Conservation (phyloP, 164 flowering plant genomes). For the Umbilicus rupestris region DNA sequence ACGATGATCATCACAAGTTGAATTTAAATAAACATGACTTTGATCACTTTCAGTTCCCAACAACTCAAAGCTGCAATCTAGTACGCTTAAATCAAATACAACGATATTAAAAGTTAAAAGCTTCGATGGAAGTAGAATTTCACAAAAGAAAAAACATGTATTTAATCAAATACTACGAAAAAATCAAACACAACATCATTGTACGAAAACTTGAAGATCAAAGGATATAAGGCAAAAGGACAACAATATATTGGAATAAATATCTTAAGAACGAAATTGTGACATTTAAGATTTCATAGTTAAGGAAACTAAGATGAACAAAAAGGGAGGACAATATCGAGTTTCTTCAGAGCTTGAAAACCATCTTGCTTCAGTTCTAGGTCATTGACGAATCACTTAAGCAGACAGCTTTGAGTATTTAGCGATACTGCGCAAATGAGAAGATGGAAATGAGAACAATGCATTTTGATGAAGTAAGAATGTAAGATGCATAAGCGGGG, state of each 20-base stretch:
- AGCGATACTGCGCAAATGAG: conserved; percentile 23
- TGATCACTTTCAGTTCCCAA: not conserved
- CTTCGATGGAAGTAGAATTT: not conserved
- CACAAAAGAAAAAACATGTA: not conserved
- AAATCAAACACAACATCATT: too few relatives aligned
- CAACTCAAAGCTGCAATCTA: not conserved
- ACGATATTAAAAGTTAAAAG: not conserved
- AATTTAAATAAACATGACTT: not conserved
- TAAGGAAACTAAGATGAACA: not conserved
- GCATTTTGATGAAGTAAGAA: not conserved
- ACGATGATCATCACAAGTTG: not conserved
- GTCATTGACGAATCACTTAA: not conserved
- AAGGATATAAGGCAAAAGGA: not conserved
- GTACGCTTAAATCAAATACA: not conserved
- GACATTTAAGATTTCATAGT: not conserved
- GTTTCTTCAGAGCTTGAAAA: not conserved
- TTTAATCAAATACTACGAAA: not conserved
- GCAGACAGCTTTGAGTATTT: not conserved
- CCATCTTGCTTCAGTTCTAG: not conserved
- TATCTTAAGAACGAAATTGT: not conserved
- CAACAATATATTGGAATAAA: not conserved
- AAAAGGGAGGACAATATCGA: not conserved
- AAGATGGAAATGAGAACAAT: too few relatives aligned
- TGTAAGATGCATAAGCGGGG: not conserved
- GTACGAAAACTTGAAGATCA: not conserved